These are phyloP conservation scores for Allium sativum DNA, from an alignment of 106 monocot genomes.

Conservation along the genomic window DNA sequence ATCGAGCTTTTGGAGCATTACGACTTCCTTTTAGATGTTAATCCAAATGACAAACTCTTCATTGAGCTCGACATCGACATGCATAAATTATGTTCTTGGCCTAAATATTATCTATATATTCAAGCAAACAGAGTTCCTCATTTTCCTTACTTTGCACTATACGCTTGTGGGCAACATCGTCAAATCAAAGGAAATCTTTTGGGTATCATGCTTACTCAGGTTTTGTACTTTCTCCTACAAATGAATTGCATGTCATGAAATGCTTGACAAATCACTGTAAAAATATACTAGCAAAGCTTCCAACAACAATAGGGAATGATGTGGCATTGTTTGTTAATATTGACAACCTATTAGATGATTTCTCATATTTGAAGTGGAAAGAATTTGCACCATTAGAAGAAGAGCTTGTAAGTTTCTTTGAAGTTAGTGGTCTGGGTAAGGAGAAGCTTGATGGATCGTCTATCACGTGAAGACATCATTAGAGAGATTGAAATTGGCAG, in stretches of 20 bases:
- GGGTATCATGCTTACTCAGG: constrained; percentile 47
- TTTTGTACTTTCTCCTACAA: constrained; percentile 47
- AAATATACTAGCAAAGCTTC: constrained; percentile 22
- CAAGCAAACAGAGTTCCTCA: constrained; percentile 72
- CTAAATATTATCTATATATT: constrained; percentile 62
- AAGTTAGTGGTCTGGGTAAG: constrained; percentile 17
- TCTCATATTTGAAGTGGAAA: constrained; percentile 1
- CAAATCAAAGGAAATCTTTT: constrained; percentile 27
- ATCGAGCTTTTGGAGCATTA: constrained; percentile 95
- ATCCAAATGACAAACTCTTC: constrained; percentile 77
- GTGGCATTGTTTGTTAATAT: constrained; percentile 17
- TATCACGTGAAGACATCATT: constrained; percentile 25
- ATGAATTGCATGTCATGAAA: constrained; percentile 57
- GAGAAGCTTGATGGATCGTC: constrained; percentile 7
- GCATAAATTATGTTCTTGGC: constrained; percentile 33
- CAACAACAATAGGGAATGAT: constrained; percentile 38
- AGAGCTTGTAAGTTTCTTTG: constrained; percentile 29
- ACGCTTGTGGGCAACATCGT: constrained; percentile 60
- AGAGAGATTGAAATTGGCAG: constrained; percentile 64
- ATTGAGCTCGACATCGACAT: constrained; percentile 33
- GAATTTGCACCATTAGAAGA: constrained; percentile 2
- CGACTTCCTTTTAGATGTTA: constrained; percentile 63
- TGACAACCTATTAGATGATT: constrained; percentile 17
- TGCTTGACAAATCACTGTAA: constrained; percentile 48
- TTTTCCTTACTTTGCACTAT: constrained; percentile 60